phyloP scores from a whole-genome alignment of 108 stramenopile species.

The Skeletonema grethae region DNA sequence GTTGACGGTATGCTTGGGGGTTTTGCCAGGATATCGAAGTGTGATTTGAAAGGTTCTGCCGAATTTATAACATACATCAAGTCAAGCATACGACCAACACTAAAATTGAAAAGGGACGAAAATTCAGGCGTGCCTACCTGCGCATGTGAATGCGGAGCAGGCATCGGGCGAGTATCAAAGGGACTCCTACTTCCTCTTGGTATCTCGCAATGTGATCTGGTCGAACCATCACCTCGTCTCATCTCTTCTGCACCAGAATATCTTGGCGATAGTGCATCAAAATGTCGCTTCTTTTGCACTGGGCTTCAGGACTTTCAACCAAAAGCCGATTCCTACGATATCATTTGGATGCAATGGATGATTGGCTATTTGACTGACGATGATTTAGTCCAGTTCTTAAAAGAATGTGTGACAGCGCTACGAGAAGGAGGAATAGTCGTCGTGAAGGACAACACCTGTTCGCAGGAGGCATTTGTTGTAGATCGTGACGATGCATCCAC shows the following conservation, averaged over 20 bases:
- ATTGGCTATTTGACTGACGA: conserved; percentile 89
- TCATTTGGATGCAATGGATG: conserved; percentile 96
- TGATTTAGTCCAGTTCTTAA: conserved; percentile 81
- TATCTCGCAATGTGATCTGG: conserved; percentile 72
- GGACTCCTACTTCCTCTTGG: conserved; percentile 80
- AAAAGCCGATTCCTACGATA: conserved; percentile 57
- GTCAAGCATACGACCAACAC: conserved; percentile 26
- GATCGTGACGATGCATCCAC: conserved; percentile 88
- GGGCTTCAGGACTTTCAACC: conserved; percentile 91
- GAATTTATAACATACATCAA: conserved; percentile 63
- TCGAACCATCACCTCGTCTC: conserved; percentile 91
- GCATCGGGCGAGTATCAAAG: conserved; percentile 91
- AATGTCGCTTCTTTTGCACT: conserved; percentile 77
- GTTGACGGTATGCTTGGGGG: conserved; percentile 92
- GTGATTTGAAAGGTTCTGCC: conserved; percentile 80
- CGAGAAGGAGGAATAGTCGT: conserved; percentile 71
- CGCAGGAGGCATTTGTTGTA: conserved; percentile 72
- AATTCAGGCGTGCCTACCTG: conserved; percentile 19
- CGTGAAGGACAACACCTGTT: conserved; percentile 91
- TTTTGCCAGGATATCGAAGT: conserved; percentile 74
- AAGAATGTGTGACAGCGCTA: conserved; percentile 64
- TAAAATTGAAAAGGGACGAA: conserved; percentile 26
- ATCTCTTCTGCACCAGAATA: conserved; percentile 84
- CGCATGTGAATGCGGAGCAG: conserved; percentile 83
- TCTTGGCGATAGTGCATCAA: conserved; percentile 58